Percentiles rank a stretch among this genome's conserved stretches.
Evolutionary conservation across 108 stramenopile genomes (phyloP).

Genomic region (Cyclotella choctawhatcheeana): DNA sequence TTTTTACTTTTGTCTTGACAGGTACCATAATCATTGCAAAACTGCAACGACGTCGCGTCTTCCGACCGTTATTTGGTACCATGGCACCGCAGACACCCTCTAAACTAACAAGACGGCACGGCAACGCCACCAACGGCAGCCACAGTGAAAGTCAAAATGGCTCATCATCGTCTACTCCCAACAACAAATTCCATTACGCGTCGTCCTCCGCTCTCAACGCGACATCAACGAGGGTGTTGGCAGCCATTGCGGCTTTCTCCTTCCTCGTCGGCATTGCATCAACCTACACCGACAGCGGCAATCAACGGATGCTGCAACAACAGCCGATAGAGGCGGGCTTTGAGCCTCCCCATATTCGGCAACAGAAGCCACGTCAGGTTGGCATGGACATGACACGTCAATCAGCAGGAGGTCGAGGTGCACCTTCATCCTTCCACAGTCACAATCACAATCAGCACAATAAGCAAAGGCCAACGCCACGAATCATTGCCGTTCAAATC

Average conservation of each 20-base stretch:
- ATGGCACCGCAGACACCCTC: not conserved
- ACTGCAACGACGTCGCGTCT: too few relatives aligned
- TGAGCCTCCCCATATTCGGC: not conserved
- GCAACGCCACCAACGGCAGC: not conserved
- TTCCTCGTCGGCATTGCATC: conserved; percentile 5
- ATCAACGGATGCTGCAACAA: not conserved
- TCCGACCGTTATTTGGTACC: too few relatives aligned
- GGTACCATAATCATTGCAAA: too few relatives aligned
- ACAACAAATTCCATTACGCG: not conserved
- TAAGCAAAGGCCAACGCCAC: not conserved
- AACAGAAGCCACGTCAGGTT: not conserved
- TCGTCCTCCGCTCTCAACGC: not conserved
- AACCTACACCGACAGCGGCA: not conserved
- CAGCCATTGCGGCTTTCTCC: not conserved
- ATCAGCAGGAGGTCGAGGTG: too few relatives aligned
- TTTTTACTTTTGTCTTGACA: too few relatives aligned
- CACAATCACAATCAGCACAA: not conserved
- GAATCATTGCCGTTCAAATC: not conserved
- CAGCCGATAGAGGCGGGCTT: not conserved
- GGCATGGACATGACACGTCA: not conserved
- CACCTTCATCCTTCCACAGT: too few relatives aligned
- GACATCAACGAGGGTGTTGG: not conserved
- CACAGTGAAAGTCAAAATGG: not conserved
- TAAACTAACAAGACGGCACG: not conserved
- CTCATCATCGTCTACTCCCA: not conserved